These are phyloP conservation scores for Apocynum venetum DNA, from an alignment of 257 asterid species.

Conservation along the genomic window DNA sequence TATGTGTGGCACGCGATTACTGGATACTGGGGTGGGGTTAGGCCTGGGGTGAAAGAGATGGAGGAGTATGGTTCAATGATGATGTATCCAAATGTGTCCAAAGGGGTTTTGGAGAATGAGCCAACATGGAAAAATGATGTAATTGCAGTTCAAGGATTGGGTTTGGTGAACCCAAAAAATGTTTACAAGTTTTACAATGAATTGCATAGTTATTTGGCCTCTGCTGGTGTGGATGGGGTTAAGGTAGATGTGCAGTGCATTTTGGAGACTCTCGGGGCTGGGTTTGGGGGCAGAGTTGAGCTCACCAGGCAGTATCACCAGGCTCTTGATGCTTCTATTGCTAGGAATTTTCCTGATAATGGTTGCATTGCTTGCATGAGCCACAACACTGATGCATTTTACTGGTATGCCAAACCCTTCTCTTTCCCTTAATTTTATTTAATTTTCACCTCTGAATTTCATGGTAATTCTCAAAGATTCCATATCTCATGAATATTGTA, in stretches of 20 bases:
- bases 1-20: conserved; percentile 93
- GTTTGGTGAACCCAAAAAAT: conserved; percentile 70
- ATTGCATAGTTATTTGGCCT: conserved; percentile 70
- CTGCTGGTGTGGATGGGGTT: conserved; percentile 79
- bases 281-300: conserved; percentile 81
- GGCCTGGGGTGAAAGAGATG: conserved; percentile 66
- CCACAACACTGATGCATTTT: conserved; percentile 79
- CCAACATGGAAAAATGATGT: conserved; percentile 73
- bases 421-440: not conserved
- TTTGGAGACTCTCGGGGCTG: conserved; percentile 82
- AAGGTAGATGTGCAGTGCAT: conserved; percentile 84
- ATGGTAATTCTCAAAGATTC: too few species aligned
- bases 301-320: conserved; percentile 76
- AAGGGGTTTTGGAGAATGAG: conserved; percentile 74
- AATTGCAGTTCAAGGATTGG: conserved; percentile 65
- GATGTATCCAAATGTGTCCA: conserved; percentile 58
- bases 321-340: conserved; percentile 84
- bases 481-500: too few species aligned
- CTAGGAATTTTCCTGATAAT: conserved; percentile 64
- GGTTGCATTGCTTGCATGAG: conserved; percentile 97
- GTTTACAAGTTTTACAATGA: conserved; percentile 73
- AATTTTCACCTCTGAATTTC: not conserved
- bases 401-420: conserved; percentile 43
- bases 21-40: conserved; percentile 93
- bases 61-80: conserved; percentile 55